phyloP scores from a whole-genome alignment of 306 rosid genomes.

The Casuarina cunninghamiana region DNA sequence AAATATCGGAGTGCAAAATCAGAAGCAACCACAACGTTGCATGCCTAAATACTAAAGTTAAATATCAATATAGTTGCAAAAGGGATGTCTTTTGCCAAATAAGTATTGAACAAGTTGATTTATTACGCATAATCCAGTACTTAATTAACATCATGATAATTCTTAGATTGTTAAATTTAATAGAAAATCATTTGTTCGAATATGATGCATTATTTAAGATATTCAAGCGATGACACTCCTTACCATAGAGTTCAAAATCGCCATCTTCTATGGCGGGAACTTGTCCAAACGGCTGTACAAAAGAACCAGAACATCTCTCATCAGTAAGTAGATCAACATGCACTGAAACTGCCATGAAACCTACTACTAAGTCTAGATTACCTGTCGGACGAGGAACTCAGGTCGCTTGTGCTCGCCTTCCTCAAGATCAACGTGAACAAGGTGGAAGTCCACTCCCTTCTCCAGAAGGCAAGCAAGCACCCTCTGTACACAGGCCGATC shows the following conservation, averaged over 20 bases:
- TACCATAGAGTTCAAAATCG: constrained; percentile 66
- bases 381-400: constrained; percentile 56
- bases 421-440: constrained; percentile 49
- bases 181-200: too few species aligned
- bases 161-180: too few species aligned
- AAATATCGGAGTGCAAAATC: too few species aligned
- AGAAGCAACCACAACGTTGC: too few species aligned
- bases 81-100: too few species aligned
- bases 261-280: constrained; percentile 66
- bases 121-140: too few species aligned
- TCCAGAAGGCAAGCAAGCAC: constrained; percentile 71
- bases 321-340: background rate
- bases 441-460: constrained; percentile 60
- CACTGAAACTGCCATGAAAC: too few species aligned
- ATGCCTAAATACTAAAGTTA: too few species aligned
- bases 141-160: too few species aligned
- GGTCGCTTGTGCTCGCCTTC: constrained; percentile 58
- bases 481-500: constrained; percentile 64
- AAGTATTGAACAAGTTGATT: too few species aligned
- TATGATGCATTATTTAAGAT: too few species aligned
- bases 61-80: too few species aligned
- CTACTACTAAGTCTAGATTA: background rate
- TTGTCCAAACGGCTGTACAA: constrained; percentile 81
- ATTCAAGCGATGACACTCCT: background rate
- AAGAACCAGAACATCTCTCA: background rate